These are phyloP conservation scores for Penicillium riverlandense DNA, from an alignment of 495 filamentous ascomycete genomes.

Conservation along the genomic window DNA sequence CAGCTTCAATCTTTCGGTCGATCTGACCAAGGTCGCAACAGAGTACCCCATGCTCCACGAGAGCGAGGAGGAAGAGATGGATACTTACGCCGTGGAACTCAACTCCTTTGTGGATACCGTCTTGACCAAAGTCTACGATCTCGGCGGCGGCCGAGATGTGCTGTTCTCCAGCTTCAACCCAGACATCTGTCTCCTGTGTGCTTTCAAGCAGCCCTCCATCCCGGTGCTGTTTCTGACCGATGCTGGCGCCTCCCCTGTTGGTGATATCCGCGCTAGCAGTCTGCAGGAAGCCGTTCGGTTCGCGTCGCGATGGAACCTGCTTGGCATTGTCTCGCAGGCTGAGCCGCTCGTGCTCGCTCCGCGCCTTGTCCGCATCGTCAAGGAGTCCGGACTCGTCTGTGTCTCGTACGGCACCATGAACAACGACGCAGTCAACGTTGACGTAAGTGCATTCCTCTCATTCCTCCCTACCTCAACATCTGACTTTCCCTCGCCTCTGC, in stretches of 20 bases:
- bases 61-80: slow-evolving; percentile 92
- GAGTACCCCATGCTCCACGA: slow-evolving; percentile 97
- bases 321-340: slow-evolving; percentile 80
- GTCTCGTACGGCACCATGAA: slow-evolving; percentile 90
- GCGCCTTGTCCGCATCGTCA: slow-evolving; percentile 89
- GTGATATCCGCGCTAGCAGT: slow-evolving; percentile 86
- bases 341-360: slow-evolving; percentile 83
- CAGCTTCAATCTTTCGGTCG: slow-evolving; percentile 15
- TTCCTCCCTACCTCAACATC: neutral
- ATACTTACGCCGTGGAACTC: slow-evolving; percentile 91
- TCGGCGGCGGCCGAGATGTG: slow-evolving; percentile 67
- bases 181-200: slow-evolving; percentile 86
- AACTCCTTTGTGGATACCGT: slow-evolving; percentile 97
- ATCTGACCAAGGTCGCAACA: slow-evolving; percentile 26
- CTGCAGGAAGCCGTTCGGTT: slow-evolving; percentile 94
- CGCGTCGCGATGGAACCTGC: slow-evolving; percentile 85
- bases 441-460: slow-evolving; percentile 46
- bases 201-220: slow-evolving; percentile 93
- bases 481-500: neutral
- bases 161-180: slow-evolving; percentile 97
- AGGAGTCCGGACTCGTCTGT: slow-evolving; percentile 88
- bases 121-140: slow-evolving; percentile 75
- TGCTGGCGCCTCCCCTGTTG: slow-evolving; percentile 64
- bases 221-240: slow-evolving; percentile 94
- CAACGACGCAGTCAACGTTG: slow-evolving; percentile 76